Evolutionary conservation across 805 yeast species (phyloP).

Genomic region (Pichia occidentalis): DNA sequence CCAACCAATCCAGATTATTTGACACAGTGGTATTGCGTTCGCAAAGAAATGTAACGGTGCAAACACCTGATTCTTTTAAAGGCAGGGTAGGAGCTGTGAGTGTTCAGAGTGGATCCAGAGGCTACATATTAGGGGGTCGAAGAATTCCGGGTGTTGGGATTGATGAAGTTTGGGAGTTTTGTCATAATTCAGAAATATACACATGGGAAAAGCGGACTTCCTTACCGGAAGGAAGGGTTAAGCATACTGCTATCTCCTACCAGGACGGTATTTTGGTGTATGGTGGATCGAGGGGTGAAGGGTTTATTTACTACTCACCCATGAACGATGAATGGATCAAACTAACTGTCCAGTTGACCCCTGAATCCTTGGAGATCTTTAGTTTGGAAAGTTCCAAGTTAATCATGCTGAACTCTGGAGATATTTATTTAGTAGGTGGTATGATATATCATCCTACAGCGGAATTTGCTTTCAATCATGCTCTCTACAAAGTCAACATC

Average conservation of each 20-base stretch:
- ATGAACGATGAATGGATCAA: constrained; percentile 8
- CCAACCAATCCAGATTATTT: constrained; percentile 29
- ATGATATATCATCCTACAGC: constrained; percentile 12
- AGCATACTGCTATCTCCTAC: constrained; percentile 41
- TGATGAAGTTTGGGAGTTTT: constrained; percentile 38
- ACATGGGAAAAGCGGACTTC: constrained; percentile 37
- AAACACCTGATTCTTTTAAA: constrained; percentile 6
- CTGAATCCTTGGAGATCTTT: not conserved
- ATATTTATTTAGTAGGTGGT: constrained; percentile 49
- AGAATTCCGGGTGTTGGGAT: constrained; percentile 46
- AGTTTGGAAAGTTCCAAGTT: constrained; percentile 6
- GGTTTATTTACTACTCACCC: constrained; percentile 21
- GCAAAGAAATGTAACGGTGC: not conserved
- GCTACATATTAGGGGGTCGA: constrained; percentile 60
- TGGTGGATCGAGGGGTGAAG: constrained; percentile 38
- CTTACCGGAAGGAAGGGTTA: constrained; percentile 41
- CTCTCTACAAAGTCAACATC: constrained; percentile 32
- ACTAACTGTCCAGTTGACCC: not conserved
- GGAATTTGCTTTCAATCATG: constrained; percentile 22
- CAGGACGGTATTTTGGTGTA: constrained; percentile 35
- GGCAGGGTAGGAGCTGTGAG: constrained; percentile 8
- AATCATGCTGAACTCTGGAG: constrained; percentile 11
- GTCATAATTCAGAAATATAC: constrained; percentile 1
- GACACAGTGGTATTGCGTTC: constrained; percentile 15
- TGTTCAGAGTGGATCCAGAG: not conserved